A percentile compares a stretch with the other conserved stretches of the same genome.
Conservation (phyloP, 768 basidiomycete genomes). For the Boletus fagicola region DNA sequence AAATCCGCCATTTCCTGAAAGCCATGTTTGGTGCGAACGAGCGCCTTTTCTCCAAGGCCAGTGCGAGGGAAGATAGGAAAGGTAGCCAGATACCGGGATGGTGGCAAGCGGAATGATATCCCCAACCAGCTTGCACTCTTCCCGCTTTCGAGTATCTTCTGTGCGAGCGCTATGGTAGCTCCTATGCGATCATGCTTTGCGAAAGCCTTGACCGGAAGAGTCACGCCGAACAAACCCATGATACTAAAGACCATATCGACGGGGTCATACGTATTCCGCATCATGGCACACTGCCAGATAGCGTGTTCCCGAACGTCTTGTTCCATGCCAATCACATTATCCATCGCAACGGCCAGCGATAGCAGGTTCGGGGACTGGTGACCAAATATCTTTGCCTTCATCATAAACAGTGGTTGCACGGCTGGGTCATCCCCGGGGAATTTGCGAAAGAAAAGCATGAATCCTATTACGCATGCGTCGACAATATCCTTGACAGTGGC, state of each 20-base stretch:
- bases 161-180: neutral
- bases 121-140: slow-evolving; percentile 2
- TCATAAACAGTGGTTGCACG: neutral
- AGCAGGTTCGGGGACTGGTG: neutral
- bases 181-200: neutral
- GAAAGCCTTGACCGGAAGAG: neutral
- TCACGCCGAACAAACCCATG: slow-evolving; percentile 1
- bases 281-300: slow-evolving; percentile 2
- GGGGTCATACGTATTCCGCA: neutral
- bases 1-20: neutral
- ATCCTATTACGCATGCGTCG: neutral
- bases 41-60: slow-evolving; percentile 1
- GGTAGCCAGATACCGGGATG: slow-evolving; percentile 1
- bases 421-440: neutral
- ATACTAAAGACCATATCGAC: slow-evolving; percentile 2
- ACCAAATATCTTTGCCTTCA: neutral
- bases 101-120: slow-evolving; percentile 1
- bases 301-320: slow-evolving; percentile 1
- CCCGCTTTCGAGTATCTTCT: neutral
- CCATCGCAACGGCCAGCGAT: neutral
- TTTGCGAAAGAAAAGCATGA: neutral
- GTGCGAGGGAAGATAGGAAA: neutral
- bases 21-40: neutral
- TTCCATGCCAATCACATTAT: neutral
- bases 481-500: neutral